A percentile compares a stretch with the other conserved stretches of the same genome.
These are phyloP conservation scores for Furcasterigmium furcatum DNA, from an alignment of 2,329 filamentous ascomycete species.

Conservation along the genomic window DNA sequence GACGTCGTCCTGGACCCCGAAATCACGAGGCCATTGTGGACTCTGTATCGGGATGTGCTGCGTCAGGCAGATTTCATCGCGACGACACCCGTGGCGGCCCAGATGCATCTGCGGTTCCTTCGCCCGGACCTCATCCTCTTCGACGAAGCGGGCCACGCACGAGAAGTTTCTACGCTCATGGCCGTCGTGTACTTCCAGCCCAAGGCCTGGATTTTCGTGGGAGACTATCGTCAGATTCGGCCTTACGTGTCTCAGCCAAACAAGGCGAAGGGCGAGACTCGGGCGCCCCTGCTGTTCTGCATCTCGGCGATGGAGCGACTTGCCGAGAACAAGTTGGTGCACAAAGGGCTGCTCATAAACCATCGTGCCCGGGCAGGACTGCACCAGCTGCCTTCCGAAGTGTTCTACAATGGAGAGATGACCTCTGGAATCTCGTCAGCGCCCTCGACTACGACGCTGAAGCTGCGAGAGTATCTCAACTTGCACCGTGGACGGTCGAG, in stretches of 20 bases:
- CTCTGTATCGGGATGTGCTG: conserved; percentile 33
- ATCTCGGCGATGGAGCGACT: not conserved
- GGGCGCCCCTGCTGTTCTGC: not conserved
- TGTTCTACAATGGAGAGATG: conserved; percentile 39
- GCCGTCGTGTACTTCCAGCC: conserved; percentile 38
- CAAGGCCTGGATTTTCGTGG: conserved; percentile 39
- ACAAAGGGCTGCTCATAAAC: conserved; percentile 28
- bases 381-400: conserved; percentile 31
- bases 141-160: conserved; percentile 57
- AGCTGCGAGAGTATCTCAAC: conserved; percentile 21
- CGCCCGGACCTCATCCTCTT: conserved; percentile 83
- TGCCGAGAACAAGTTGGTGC: conserved; percentile 12
- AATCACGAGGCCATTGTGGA: conserved; percentile 25
- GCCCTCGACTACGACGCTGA: conserved; percentile 19
- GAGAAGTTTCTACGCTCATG: conserved; percentile 41
- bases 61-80: conserved; percentile 37
- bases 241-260: conserved; percentile 30
- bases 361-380: conserved; percentile 31
- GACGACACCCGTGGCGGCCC: conserved; percentile 39
- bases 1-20: conserved; percentile 15
- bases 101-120: conserved; percentile 33
- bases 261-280: not conserved
- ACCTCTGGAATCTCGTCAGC: conserved; percentile 16
- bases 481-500: conserved; percentile 13
- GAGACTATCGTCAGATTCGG: conserved; percentile 37